Base-by-base conservation (phyloP, 2,329 filamentous ascomycete species). In the Stachybotrys echinatus region DNA sequence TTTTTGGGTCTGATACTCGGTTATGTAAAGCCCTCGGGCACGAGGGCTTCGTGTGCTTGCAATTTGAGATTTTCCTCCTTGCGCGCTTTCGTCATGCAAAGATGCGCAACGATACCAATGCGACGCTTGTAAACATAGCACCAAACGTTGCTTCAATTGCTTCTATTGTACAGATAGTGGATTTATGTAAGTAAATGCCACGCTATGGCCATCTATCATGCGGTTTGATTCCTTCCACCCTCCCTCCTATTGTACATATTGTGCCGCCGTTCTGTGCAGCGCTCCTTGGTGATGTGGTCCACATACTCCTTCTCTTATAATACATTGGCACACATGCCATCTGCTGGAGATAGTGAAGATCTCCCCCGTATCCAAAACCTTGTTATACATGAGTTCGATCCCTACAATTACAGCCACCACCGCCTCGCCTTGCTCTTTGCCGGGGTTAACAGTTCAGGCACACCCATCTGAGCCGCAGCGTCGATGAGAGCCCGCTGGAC, bases 401-500 rank as follows among this genome's bases (percentile, higher is more conserved):
- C 7, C 14, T 34, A 34, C 10, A 34, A 34, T 34, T 10, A 10
- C 3, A 34, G 14, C 10, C 10, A 34, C 10, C 27, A 14, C 14
- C 27, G 27, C 27, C 14, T 34, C 14, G 27, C 27, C 27, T 55
- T 51, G 45, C 49, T 49, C 45, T 44, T 50, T 46, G 40, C 57
- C 20, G 54, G 54, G 7, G 49, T 57, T 45, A 70, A 49, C 8
- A 65, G 34, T 23, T 72, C 64, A 48, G 68, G 66, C 54, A 73
- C 68, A 42, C 73, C 73, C 73, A 75, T 75, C 55, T 75, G 61
- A 49, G 52, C 56, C n/a, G 70, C 67, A 47, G 62, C 71, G 42
- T 64, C 58, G 20, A 61, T 55, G 27, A 71, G 59, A 18, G 61
- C 51, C 19, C 49, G 55, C 45, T 59, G 59, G 42, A 57, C 57